Base-by-base conservation (phyloP, 352 stramenopile genomes). In the Globisporangium apiculatum region DNA sequence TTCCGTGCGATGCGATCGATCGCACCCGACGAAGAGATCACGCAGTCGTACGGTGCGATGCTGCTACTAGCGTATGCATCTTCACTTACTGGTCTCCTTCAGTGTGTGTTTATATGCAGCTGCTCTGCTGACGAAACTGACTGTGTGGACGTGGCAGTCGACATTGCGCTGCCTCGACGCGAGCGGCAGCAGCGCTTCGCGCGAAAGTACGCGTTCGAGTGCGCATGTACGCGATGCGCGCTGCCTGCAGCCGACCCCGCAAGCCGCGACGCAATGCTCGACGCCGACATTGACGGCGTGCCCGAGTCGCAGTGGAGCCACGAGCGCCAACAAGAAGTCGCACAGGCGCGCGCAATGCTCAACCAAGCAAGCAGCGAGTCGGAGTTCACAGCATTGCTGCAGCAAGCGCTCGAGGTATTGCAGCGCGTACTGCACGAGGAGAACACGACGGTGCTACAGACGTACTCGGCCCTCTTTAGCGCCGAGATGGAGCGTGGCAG, bases 121-220 rank as follows among this genome's bases (percentile, higher is more conserved):
- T 38, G 9, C 43, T 37, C 48, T 48, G 40, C 41, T 50, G 5
- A 47, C n/a, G 45, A 31, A 15, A 36, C 7, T 41, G 12, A 55
- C 40, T 66, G 45, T 66, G 18, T 24, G 6, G 48, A 12, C 45
- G 46, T n/a, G 24, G 4, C 42, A 91, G 81, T 89, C 38, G 81
- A 91, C 57, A 60, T 81, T 38, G 79, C 71, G 24, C 59, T 87
- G 3, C 75, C 81, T 37, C 68, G 75, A 24, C 52, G 61, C 0
- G 64, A 84, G 24, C 67, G 79, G 7, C 76, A 86, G 18, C 62
- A 66, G 14, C 69, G 65, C 2, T 58, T 91, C 1, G 57, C 73
- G 50, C 47, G 37, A 1, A 82, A 83, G n/a, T 89, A 91, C 48
- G 76, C 87, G 55, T 91, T 91, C 48, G 51, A 45, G 5, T 91